Evolutionary conservation across 1,284 basidiomycete genomes (phyloP).

Genomic region (Apiotrichum montevideense): DNA sequence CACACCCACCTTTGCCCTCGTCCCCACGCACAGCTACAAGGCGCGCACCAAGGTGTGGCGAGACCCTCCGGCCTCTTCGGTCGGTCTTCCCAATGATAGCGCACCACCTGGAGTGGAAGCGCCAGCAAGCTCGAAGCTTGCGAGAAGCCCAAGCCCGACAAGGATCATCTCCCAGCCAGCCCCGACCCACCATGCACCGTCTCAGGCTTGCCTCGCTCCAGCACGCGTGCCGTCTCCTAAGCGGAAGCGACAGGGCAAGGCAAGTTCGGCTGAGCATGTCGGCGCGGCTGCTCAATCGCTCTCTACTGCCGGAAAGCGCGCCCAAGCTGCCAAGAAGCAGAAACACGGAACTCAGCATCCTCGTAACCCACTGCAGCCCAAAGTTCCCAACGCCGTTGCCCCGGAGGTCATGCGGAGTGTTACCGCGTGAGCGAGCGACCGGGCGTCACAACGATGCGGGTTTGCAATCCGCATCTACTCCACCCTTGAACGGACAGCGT

Average conservation of each 20-base stretch:
- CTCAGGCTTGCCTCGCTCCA: no score
- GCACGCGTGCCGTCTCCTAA: no score
- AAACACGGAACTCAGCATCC: not conserved
- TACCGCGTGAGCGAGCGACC: not conserved
- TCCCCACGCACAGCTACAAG: not conserved
- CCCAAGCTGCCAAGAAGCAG: not conserved
- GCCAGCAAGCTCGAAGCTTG: no score
- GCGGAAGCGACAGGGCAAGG: not conserved
- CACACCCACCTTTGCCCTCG: constrained; percentile 7
- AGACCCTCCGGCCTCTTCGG: not conserved
- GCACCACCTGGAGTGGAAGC: no score
- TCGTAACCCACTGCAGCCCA: not conserved
- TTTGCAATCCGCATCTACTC: no score
- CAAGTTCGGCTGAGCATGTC: not conserved
- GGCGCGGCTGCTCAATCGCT: not conserved
- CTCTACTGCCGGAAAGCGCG: not conserved
- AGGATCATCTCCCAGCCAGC: no score
- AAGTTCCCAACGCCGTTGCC: constrained; percentile 2
- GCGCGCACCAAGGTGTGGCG: not conserved
- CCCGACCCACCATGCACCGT: no score
- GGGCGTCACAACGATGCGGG: no score
- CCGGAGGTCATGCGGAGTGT: not conserved
- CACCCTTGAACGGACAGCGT: no score
- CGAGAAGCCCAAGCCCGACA: not conserved
- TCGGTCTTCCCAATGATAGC: no score